These are phyloP conservation scores for Cryptosporidium felis DNA, from an alignment of 169 alveolate species.

Conservation along the genomic window DNA sequence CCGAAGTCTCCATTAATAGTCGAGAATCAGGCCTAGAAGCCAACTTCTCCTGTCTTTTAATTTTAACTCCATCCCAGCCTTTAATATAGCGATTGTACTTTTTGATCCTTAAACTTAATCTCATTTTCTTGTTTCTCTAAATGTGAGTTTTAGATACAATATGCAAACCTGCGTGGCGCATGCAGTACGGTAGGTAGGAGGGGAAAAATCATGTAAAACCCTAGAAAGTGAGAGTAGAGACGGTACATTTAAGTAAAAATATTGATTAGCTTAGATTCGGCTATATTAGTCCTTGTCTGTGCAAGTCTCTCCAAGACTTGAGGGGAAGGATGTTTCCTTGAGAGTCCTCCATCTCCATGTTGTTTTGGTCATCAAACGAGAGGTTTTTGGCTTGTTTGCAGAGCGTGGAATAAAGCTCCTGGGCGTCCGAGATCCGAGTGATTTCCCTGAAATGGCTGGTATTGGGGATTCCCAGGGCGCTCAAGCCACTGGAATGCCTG, in stretches of 20 bases:
- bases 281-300: slow-evolving; percentile 90
- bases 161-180: not conserved
- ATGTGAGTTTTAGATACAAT: not conserved
- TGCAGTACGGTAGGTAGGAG: not conserved
- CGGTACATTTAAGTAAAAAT: not conserved
- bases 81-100: slow-evolving; percentile 33
- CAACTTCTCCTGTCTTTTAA: slow-evolving; percentile 20
- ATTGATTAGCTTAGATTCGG: not conserved
- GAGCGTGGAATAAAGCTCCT: slow-evolving; percentile 29
- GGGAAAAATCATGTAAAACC: too few relatives aligned
- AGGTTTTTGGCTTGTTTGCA: slow-evolving; percentile 23
- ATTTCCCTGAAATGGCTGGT: slow-evolving; percentile 97
- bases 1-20: slow-evolving; percentile 8
- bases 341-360: slow-evolving; percentile 95
- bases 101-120: slow-evolving; percentile 30
- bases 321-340: slow-evolving; percentile 94
- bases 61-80: slow-evolving; percentile 9
- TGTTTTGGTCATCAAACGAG: slow-evolving; percentile 39
- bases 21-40: not conserved
- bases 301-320: slow-evolving; percentile 90
- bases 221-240: not conserved
- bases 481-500: slow-evolving; percentile 99
- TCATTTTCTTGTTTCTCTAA: slow-evolving; percentile 7
- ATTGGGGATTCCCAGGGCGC: slow-evolving; percentile 98
- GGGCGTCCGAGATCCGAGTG: slow-evolving; percentile 89